Conservation (phyloP, 2,329 filamentous ascomycete species). For the Chaetomium sp. region DNA sequence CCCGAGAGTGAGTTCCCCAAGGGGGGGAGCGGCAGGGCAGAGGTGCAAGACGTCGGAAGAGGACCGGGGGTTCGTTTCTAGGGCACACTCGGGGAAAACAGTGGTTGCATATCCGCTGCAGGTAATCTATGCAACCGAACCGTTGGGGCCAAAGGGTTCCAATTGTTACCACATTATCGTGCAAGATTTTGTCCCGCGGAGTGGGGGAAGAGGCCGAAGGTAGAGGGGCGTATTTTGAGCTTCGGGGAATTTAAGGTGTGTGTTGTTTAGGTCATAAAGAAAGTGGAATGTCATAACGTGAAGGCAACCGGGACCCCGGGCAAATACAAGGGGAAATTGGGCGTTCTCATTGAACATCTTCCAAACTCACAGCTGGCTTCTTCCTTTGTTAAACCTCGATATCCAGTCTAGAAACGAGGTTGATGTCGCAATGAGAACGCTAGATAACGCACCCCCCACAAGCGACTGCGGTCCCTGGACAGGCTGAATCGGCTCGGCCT, state of each 20-base stretch:
- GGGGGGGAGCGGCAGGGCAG: no score
- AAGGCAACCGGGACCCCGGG: no score
- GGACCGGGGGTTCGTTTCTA: background rate
- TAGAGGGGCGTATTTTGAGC: background rate
- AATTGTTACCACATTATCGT: slow-evolving; percentile 1
- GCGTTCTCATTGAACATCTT: no score
- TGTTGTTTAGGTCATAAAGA: no score
- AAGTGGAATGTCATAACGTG: no score
- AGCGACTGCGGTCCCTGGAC: slow-evolving; percentile 1
- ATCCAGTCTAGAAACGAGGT: background rate
- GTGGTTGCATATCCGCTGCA: slow-evolving; percentile 9
- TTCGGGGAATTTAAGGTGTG: no score
- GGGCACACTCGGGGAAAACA: background rate
- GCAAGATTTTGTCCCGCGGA: background rate
- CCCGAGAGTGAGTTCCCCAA: no score
- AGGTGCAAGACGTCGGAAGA: background rate
- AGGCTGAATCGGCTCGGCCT: slow-evolving; percentile 14
- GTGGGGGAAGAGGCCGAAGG: background rate
- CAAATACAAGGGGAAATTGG: no score
- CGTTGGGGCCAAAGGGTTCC: slow-evolving; percentile 8
- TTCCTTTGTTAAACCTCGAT: background rate
- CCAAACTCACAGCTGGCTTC: no score
- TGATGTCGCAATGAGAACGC: slow-evolving; percentile 3
- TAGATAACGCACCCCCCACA: background rate
- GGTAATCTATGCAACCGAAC: slow-evolving; percentile 10